phyloP scores from a whole-genome alignment of 2,329 filamentous ascomycete genomes.

The Pestalotiopsis sp. region DNA sequence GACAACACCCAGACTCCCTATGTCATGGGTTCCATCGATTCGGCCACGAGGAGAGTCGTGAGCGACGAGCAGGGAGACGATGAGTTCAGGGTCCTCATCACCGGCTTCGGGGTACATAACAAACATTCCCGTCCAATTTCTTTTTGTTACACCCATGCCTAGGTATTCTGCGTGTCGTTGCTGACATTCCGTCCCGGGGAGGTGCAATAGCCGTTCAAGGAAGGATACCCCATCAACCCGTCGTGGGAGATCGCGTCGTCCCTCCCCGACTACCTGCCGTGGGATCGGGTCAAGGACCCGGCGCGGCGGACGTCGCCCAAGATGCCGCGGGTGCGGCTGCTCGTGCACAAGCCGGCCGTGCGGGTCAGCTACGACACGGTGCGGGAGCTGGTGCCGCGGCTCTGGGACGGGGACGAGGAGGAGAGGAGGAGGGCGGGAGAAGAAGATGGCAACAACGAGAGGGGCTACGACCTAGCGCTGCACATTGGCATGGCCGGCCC shows the following conservation, averaged over 20 bases:
- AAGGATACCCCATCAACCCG: conserved; percentile 73
- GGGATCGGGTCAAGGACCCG: conserved; percentile 45
- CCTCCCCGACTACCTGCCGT: conserved; percentile 67
- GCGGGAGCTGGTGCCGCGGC: conserved; percentile 61
- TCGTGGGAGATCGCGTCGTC: conserved; percentile 76
- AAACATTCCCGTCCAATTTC: background rate
- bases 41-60: background rate
- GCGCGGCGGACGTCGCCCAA: conserved; percentile 32
- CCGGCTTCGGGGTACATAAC: conserved; percentile 60
- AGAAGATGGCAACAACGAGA: background rate
- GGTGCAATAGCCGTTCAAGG: conserved; percentile 69
- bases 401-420: conserved; percentile 55
- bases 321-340: conserved; percentile 59
- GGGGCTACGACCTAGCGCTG: conserved; percentile 60
- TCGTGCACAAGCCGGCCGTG: conserved; percentile 68
- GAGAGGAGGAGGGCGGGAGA: conserved; percentile 20
- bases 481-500: conserved; percentile 81
- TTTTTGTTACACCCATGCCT: background rate
- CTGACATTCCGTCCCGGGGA: background rate
- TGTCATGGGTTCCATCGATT: conserved; percentile 31
- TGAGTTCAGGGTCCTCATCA: conserved; percentile 62
- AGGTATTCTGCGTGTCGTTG: no score
- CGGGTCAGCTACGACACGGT: conserved; percentile 73
- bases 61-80: conserved; percentile 35
- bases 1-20: background rate